Evolutionary conservation across 495 filamentous ascomycete genomes (phyloP).

Genomic region (Aspergillus baeticus): DNA sequence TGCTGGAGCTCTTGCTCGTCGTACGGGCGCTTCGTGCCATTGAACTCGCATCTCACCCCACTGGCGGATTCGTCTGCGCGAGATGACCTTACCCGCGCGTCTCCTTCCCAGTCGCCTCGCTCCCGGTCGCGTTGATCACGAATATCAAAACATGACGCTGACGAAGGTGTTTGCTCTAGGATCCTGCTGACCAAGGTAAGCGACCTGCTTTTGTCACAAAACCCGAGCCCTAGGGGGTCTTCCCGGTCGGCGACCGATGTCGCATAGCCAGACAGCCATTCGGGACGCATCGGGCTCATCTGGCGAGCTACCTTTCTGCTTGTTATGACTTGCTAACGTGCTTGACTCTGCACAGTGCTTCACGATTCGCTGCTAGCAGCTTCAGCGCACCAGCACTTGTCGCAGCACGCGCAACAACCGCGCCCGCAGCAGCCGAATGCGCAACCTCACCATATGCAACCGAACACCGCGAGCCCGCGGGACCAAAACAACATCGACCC

Average conservation of each 20-base stretch:
- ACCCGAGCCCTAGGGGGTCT: not conserved
- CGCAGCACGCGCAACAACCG: constrained; percentile 37
- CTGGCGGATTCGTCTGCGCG: not conserved
- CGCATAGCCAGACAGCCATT: not conserved
- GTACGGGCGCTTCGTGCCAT: constrained; percentile 1
- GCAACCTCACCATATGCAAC: constrained; percentile 43
- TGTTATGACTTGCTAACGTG: constrained; percentile 18
- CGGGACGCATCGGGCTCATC: not conserved
- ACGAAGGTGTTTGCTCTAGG: constrained; percentile 28
- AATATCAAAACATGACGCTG: constrained; percentile 7
- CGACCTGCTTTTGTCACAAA: constrained; percentile 13
- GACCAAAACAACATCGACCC: constrained; percentile 54
- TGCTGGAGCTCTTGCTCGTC: not conserved
- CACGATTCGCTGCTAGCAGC: constrained; percentile 53
- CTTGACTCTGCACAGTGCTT: constrained; percentile 38
- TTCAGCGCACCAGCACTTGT: constrained; percentile 41
- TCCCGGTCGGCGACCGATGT: not conserved
- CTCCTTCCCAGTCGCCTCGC: not conserved
- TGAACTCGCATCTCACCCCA: constrained; percentile 7
- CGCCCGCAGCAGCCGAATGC: constrained; percentile 35
- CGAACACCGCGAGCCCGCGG: constrained; percentile 43
- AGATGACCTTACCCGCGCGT: constrained; percentile 8
- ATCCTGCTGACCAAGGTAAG: constrained; percentile 55
- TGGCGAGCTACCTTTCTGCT: not conserved
- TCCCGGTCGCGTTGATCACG: constrained; percentile 13